Conservation (phyloP, 805 yeast species). For the Candida ulmi region DNA sequence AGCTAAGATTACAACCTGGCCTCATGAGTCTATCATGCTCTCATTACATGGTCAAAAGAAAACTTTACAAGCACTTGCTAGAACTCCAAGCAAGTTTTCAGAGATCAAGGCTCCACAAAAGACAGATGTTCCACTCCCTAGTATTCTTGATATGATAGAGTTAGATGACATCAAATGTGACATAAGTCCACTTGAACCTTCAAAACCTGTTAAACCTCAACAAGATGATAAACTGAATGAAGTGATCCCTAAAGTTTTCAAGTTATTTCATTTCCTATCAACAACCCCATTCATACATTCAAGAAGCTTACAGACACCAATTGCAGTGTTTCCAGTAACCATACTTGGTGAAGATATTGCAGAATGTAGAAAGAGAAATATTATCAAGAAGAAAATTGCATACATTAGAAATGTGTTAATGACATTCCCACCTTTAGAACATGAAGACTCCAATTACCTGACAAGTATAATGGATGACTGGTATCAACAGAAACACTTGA, state of each 20-base stretch:
- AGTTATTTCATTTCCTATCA: slow-evolving; percentile 13
- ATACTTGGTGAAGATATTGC: slow-evolving; percentile 18
- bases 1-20: slow-evolving; percentile 18
- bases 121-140: slow-evolving; percentile 11
- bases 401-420: slow-evolving; percentile 13
- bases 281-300: slow-evolving; percentile 9
- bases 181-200: slow-evolving; percentile 1
- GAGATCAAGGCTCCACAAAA: slow-evolving; percentile 10
- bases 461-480: slow-evolving; percentile 10
- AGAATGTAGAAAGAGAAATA: slow-evolving; percentile 12
- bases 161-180: background rate
- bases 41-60: slow-evolving; percentile 6
- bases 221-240: slow-evolving; percentile 7
- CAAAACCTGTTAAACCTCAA: slow-evolving; percentile 1
- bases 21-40: slow-evolving; percentile 10
- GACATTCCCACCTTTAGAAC: slow-evolving; percentile 18
- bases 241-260: slow-evolving; percentile 17
- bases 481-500: background rate
- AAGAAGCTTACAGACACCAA: slow-evolving; percentile 13
- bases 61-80: slow-evolving; percentile 6
- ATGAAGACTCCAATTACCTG: slow-evolving; percentile 11
- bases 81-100: slow-evolving; percentile 2
- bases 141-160: background rate
- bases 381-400: slow-evolving; percentile 16
- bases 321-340: slow-evolving; percentile 15